These are phyloP conservation scores for Dactylis glomerata DNA, from an alignment of 176 grass and related monocot genomes.

Conservation along the genomic window DNA sequence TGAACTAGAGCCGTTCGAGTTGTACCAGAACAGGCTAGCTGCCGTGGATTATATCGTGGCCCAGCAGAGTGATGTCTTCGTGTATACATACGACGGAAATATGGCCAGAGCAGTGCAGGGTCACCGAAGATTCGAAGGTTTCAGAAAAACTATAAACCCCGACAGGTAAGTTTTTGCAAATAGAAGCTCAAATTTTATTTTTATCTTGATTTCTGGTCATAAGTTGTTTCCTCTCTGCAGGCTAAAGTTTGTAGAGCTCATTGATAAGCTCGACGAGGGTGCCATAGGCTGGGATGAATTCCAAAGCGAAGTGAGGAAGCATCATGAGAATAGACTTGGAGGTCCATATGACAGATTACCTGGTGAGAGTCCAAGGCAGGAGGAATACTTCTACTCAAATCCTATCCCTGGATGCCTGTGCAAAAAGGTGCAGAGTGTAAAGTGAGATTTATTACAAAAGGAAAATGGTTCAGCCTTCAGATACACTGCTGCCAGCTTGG, in stretches of 20 bases:
- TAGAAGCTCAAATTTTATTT: not conserved
- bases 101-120: constrained; percentile 85
- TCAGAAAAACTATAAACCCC: constrained; percentile 76
- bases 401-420: constrained; percentile 68
- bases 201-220: not conserved
- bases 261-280: constrained; percentile 52
- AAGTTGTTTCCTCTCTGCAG: constrained; percentile 3
- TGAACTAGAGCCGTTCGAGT: constrained; percentile 53
- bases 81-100: constrained; percentile 80
- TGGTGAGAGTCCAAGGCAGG: constrained; percentile 39
- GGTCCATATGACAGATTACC: constrained; percentile 59
- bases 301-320: constrained; percentile 35
- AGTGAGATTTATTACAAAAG: constrained; percentile 1
- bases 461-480: constrained; percentile 17
- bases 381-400: constrained; percentile 76
- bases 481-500: not conserved
- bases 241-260: constrained; percentile 58
- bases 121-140: constrained; percentile 62
- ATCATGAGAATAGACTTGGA: constrained; percentile 53
- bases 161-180: constrained; percentile 42
- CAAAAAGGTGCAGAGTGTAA: constrained; percentile 27
- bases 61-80: constrained; percentile 58
- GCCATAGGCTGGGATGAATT: constrained; percentile 50
- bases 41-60: constrained; percentile 76
- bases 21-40: constrained; percentile 65